Conservation (phyloP, 2,329 filamentous ascomycete species). For the Stagonosporopsis cucurbitacearum region DNA sequence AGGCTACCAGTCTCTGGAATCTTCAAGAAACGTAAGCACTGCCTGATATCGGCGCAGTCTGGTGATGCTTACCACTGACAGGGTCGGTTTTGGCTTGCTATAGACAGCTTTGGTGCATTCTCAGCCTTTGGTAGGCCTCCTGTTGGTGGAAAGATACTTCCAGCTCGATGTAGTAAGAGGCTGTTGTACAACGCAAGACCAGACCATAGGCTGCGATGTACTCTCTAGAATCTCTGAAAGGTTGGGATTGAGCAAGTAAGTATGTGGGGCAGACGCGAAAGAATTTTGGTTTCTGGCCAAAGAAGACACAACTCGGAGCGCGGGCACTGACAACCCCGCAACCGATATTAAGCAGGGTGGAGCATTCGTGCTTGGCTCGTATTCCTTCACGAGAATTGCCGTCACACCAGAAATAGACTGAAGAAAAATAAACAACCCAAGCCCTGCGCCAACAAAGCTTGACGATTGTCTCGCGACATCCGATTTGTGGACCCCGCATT, state of each 20-base stretch:
- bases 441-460: slow-evolving; percentile 24
- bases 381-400: slow-evolving; percentile 5
- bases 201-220: not conserved
- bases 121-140: too few species aligned
- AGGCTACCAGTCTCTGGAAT: not conserved
- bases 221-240: not conserved
- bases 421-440: slow-evolving; percentile 25
- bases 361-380: slow-evolving; percentile 14
- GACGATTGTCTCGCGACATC: not conserved
- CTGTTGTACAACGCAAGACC: not conserved
- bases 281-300: not conserved
- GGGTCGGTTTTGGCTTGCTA: not conserved
- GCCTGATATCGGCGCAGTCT: not conserved
- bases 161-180: not conserved
- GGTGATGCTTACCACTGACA: not conserved
- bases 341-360: slow-evolving; percentile 24
- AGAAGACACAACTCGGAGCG: not conserved
- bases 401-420: not conserved
- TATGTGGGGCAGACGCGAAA: not conserved
- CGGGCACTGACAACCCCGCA: slow-evolving; percentile 17
- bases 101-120: not conserved
- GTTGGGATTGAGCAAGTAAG: not conserved
- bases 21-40: not conserved
- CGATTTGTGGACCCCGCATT: slow-evolving; percentile 28
- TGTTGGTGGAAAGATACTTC: not conserved